These are phyloP conservation scores for Orbilia ellipsospora DNA, from an alignment of 2,329 filamentous ascomycete species.

Conservation along the genomic window DNA sequence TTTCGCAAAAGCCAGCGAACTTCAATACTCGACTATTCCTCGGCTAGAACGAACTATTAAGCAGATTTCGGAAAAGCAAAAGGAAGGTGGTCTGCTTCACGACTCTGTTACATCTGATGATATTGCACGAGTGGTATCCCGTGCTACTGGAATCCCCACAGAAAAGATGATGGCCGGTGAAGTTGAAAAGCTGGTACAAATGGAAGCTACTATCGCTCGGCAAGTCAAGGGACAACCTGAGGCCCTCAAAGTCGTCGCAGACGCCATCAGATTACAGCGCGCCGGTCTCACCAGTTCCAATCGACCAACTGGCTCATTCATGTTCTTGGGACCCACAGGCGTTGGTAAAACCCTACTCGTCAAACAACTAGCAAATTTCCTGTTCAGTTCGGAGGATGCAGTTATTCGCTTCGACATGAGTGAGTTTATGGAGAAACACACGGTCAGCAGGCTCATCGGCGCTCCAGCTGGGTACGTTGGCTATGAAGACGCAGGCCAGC, in stretches of 20 bases:
- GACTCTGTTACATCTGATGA: constrained; percentile 96
- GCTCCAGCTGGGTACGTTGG: constrained; percentile 94
- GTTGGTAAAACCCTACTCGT: constrained; percentile 97
- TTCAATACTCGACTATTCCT: constrained; percentile 89
- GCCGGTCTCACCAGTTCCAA: constrained; percentile 93
- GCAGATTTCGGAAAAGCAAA: constrained; percentile 71
- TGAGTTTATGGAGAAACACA: constrained; percentile 97
- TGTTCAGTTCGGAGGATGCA: constrained; percentile 91
- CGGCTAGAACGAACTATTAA: constrained; percentile 81
- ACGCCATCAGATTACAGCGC: constrained; percentile 92
- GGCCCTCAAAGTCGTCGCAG: constrained; percentile 86
- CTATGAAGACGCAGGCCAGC: constrained; percentile 94
- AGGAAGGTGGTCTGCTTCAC: constrained; percentile 75
- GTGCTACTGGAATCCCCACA: constrained; percentile 91
- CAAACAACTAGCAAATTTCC: constrained; percentile 91
- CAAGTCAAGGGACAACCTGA: constrained; percentile 94
- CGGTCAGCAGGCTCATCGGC: constrained; percentile 90
- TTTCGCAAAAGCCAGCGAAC: constrained; percentile 88
- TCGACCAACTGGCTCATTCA: constrained; percentile 90
- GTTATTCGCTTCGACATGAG: constrained; percentile 97
- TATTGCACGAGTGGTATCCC: constrained; percentile 89
- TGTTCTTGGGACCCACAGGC: constrained; percentile 96
- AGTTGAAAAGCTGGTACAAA: constrained; percentile 91
- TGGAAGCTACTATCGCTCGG: constrained; percentile 88
- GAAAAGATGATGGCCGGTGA: constrained; percentile 92